A percentile compares a stretch with the other conserved stretches of the same genome.
Evolutionary conservation across 148 eudicot species (phyloP).

Genomic region (Amaranthus cruentus): DNA sequence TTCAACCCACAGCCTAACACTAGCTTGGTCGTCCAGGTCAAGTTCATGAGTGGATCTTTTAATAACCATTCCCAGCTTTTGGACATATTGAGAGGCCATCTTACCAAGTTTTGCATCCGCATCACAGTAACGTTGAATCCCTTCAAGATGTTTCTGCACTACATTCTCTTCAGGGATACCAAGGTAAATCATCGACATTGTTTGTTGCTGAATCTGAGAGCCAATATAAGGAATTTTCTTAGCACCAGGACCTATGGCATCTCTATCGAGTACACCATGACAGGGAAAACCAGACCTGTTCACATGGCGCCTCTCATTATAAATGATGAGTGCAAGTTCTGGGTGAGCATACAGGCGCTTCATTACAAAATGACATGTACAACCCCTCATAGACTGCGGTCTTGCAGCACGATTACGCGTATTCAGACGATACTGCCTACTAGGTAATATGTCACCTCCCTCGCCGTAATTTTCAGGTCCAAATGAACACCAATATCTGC

Average conservation of each 20-base stretch:
- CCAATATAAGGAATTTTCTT: constrained; percentile 75
- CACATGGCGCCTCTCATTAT: constrained; percentile 77
- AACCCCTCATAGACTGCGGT: constrained; percentile 98
- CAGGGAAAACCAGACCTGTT: constrained; percentile 88
- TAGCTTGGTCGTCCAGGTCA: constrained; percentile 92
- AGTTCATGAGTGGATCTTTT: constrained; percentile 85
- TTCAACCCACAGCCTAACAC: constrained; percentile 80
- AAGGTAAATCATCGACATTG: constrained; percentile 97
- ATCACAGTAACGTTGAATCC: constrained; percentile 74
- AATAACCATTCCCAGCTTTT: constrained; percentile 86
- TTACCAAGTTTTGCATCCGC: constrained; percentile 61
- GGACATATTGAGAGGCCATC: constrained; percentile 93
- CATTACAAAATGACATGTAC: constrained; percentile 88
- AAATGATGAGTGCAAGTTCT: constrained; percentile 65
- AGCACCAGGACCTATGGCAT: constrained; percentile 99
- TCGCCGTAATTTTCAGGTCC: constrained; percentile 99
- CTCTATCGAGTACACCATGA: constrained; percentile 92
- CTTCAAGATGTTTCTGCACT: constrained; percentile 88
- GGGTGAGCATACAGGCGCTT: constrained; percentile 94
- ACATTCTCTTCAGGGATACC: constrained; percentile 94
- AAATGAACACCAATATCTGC: constrained; percentile 99
- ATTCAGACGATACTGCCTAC: constrained; percentile 79
- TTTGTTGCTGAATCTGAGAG: constrained; percentile 90
- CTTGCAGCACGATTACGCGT: constrained; percentile 97
- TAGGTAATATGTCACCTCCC: constrained; percentile 87